These are phyloP conservation scores for Theileria annulata DNA, from an alignment of 169 alveolate species.

Conservation along the genomic window DNA sequence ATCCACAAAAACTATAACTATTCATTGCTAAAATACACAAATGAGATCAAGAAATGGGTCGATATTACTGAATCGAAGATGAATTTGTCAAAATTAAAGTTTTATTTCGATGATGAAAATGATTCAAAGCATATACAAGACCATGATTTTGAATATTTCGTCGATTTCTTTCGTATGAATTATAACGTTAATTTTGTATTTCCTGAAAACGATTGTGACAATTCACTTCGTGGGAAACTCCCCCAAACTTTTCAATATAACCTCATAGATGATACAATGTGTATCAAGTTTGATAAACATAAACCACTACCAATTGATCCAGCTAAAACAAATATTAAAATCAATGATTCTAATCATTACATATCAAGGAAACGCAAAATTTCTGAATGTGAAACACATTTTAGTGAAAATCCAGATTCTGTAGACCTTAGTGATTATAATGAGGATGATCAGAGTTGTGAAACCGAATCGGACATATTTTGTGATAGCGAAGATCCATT, in stretches of 20 bases:
- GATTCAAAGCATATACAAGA: not conserved
- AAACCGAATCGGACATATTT: not conserved
- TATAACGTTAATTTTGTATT: not conserved
- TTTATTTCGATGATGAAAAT: not conserved
- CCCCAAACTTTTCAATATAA: not conserved
- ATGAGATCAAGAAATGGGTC: conserved; percentile 2
- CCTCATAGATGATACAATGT: not conserved
- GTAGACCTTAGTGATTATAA: not conserved
- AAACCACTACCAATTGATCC: not conserved
- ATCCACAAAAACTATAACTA: not conserved
- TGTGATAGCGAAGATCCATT: not conserved
- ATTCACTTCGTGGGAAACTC: not conserved
- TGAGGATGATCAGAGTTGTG: not conserved
- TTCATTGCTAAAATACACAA: not conserved
- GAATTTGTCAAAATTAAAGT: not conserved
- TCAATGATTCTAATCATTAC: not conserved
- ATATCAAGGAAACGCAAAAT: not conserved
- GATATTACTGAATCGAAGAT: not conserved
- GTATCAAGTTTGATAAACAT: not conserved
- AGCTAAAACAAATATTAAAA: not conserved
- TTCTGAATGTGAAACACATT: not conserved
- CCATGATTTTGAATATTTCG: not conserved
- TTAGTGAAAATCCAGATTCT: not conserved
- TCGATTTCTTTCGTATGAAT: not conserved
- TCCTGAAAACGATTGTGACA: not conserved